phyloP scores from a whole-genome alignment of 768 basidiomycete genomes.

The Mrakia blollopis region DNA sequence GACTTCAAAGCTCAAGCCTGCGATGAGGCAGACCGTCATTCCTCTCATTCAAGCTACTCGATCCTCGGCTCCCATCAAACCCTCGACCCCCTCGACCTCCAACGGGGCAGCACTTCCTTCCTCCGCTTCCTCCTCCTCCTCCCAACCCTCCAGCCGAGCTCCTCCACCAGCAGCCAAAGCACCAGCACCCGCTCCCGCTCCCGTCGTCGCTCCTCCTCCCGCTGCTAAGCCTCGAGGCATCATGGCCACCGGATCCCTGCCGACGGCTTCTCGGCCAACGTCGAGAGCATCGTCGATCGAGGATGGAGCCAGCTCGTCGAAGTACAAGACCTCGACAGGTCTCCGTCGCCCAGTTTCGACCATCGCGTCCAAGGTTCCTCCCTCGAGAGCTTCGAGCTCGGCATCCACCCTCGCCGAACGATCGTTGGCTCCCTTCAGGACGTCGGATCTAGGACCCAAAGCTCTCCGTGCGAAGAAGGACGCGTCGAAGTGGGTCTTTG shows the following conservation, averaged over 20 bases:
- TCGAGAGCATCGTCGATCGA: constrained; percentile 18
- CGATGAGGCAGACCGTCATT: constrained; percentile 73
- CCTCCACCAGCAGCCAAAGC: constrained; percentile 18
- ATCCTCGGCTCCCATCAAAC: constrained; percentile 24
- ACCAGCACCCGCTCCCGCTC: background rate
- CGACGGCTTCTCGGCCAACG: constrained; percentile 6
- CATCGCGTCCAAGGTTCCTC: constrained; percentile 51
- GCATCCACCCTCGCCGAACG: constrained; percentile 14
- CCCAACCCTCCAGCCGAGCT: background rate
- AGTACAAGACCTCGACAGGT: background rate
- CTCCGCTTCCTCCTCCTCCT: constrained; percentile 4
- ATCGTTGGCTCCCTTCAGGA: constrained; percentile 48
- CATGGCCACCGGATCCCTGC: constrained; percentile 20
- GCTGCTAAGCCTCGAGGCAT: constrained; percentile 9
- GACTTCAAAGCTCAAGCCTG: constrained; percentile 81
- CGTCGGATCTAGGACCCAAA: constrained; percentile 59
- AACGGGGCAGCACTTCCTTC: background rate
- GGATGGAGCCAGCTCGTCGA: background rate
- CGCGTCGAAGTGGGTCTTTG: constrained; percentile 69
- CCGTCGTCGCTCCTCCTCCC: background rate
- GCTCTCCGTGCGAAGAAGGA: constrained; percentile 65
- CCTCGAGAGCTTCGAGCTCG: constrained; percentile 37
- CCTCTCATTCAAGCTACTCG: constrained; percentile 82
- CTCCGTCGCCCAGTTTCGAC: constrained; percentile 23
- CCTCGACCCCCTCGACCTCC: constrained; percentile 16